These are phyloP conservation scores for Aspergillus fijiensis DNA, from an alignment of 2,329 filamentous ascomycete species.

Conservation along the genomic window DNA sequence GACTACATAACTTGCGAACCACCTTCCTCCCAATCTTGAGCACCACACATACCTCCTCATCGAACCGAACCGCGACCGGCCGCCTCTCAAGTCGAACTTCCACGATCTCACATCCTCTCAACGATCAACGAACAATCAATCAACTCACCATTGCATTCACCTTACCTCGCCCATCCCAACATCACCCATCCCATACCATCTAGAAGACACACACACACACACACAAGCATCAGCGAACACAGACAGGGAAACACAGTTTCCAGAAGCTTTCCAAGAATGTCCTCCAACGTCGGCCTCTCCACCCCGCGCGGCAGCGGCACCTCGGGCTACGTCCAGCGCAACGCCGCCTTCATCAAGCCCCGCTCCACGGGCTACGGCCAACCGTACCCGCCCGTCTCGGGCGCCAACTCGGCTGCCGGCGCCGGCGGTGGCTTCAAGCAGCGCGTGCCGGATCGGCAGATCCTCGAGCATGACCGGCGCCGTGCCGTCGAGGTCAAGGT, in stretches of 20 bases:
- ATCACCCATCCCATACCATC: no score
- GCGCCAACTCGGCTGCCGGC: conserved; percentile 22
- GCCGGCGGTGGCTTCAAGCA: conserved; percentile 62
- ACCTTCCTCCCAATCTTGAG: no score
- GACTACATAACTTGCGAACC: no score
- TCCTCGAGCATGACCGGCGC: conserved; percentile 90
- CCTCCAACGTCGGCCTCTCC: conserved; percentile 92
- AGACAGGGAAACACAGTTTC: no score
- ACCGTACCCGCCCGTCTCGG: conserved; percentile 62
- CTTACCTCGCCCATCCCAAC: no score
- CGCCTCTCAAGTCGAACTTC: no score
- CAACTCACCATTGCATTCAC: no score
- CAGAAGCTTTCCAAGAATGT: conserved; percentile 58
- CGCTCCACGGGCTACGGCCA: conserved; percentile 68
- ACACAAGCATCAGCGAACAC: background rate
- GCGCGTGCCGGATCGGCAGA: conserved; percentile 84
- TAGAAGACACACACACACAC: background rate
- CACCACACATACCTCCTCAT: background rate
- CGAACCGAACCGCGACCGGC: background rate
- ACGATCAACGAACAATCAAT: no score
- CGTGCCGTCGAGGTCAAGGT: conserved; percentile 91
- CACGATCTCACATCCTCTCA: no score
- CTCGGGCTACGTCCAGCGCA: conserved; percentile 96
- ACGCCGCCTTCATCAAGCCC: conserved; percentile 81
- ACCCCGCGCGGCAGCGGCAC: conserved; percentile 94